A percentile compares a stretch with the other conserved stretches of the same genome.
Evolutionary conservation across 2,329 filamentous ascomycete genomes (phyloP).

Genomic region (Xylaria sp.): DNA sequence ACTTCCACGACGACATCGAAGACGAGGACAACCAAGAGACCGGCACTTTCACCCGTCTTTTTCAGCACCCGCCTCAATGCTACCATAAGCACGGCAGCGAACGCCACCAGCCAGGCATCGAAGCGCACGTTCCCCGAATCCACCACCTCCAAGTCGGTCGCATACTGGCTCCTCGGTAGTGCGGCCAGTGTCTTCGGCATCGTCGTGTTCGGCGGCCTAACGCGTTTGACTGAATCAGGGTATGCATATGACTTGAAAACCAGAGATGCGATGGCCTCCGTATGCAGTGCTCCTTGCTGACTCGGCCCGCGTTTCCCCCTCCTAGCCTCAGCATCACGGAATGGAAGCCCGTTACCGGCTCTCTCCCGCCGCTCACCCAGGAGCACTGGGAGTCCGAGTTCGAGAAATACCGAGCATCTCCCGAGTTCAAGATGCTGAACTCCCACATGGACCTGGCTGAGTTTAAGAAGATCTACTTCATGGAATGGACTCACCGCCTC

Average conservation of each 20-base stretch:
- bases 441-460: constrained; percentile 91
- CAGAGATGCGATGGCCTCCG: constrained; percentile 1
- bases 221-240: constrained; percentile 95
- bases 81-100: constrained; percentile 28
- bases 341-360: constrained; percentile 97
- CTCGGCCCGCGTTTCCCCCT: not conserved
- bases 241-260: constrained; percentile 53
- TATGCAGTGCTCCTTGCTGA: constrained; percentile 23
- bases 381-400: constrained; percentile 94
- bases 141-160: constrained; percentile 78
- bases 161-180: constrained; percentile 91
- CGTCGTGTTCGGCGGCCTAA: constrained; percentile 93
- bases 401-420: constrained; percentile 88
- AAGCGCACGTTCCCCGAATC: constrained; percentile 65
- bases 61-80: constrained; percentile 38
- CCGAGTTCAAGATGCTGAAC: constrained; percentile 93
- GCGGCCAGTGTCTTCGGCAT: constrained; percentile 96
- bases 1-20: constrained; percentile 6
- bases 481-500: constrained; percentile 97
- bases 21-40: constrained; percentile 13
- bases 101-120: constrained; percentile 41
- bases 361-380: constrained; percentile 80
- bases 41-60: constrained; percentile 28
- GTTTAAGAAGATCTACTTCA: constrained; percentile 99
- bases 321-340: constrained; percentile 93